phyloP scores from a whole-genome alignment of 2,329 filamentous ascomycete species.

The Metarhizium robertsii region DNA sequence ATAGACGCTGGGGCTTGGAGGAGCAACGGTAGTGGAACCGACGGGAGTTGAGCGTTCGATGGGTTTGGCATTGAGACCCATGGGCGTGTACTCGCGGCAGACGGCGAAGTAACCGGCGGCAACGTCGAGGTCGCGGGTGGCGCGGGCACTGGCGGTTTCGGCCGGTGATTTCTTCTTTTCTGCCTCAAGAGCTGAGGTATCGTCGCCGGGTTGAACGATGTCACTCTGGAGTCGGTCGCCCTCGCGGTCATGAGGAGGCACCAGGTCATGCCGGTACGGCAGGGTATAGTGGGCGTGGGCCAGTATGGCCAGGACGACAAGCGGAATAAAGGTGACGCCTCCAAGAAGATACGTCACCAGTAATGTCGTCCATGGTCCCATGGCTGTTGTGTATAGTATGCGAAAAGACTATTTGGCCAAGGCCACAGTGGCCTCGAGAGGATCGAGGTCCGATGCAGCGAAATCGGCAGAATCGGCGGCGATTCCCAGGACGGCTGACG shows the following conservation, averaged over 20 bases:
- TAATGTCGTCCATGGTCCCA: conserved; percentile 47
- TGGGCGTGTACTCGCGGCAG: conserved; percentile 83
- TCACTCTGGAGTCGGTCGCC: conserved; percentile 16
- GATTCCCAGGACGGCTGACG: neutral
- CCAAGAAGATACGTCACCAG: conserved; percentile 74
- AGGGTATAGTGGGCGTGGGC: conserved; percentile 61
- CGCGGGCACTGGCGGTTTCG: conserved; percentile 48
- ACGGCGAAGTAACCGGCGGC: conserved; percentile 93
- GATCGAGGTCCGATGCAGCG: neutral
- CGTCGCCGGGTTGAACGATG: conserved; percentile 52
- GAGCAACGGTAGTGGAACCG: conserved; percentile 62
- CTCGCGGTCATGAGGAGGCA: conserved; percentile 17
- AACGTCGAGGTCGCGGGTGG: conserved; percentile 60
- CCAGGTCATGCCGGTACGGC: conserved; percentile 39
- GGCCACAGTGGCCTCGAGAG: neutral
- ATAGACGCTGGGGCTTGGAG: conserved; percentile 88
- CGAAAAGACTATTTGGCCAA: neutral
- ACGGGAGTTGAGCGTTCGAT: conserved; percentile 77
- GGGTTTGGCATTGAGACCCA: conserved; percentile 85
- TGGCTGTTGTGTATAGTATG: conserved; percentile 17
- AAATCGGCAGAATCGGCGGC: neutral
- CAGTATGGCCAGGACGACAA: conserved; percentile 53
- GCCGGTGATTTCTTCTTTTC: conserved; percentile 43
- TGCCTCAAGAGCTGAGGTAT: conserved; percentile 53
- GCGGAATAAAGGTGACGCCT: conserved; percentile 78